Percentiles rank a stretch among this genome's conserved stretches.
These are phyloP conservation scores for Lactarius hengduanensis DNA, from an alignment of 768 basidiomycete genomes.

Conservation along the genomic window DNA sequence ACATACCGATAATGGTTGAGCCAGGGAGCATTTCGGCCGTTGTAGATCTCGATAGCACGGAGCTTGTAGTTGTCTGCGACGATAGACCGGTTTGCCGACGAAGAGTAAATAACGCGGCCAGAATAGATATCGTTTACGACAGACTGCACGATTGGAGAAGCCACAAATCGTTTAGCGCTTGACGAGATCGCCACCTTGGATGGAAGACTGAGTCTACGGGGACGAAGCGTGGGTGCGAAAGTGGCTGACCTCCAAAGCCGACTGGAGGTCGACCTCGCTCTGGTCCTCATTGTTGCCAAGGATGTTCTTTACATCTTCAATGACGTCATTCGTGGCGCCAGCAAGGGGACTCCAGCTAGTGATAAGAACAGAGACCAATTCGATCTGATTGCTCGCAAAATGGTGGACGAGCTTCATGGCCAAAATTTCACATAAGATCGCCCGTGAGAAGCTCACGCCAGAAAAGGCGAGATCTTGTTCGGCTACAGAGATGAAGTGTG, in stretches of 20 bases:
- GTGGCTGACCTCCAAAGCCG: constrained; percentile 76
- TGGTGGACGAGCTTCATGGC: constrained; percentile 82
- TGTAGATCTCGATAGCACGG: constrained; percentile 69
- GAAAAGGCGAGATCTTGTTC: constrained; percentile 75
- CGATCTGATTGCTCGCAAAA: constrained; percentile 73
- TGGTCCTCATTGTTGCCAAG: constrained; percentile 55
- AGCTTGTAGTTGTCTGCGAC: constrained; percentile 90
- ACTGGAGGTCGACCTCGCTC: constrained; percentile 68
- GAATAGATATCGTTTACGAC: constrained; percentile 86
- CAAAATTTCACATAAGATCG: constrained; percentile 82
- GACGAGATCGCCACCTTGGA: constrained; percentile 85
- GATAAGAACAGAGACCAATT: constrained; percentile 76
- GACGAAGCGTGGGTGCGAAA: not conserved
- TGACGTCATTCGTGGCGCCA: constrained; percentile 64
- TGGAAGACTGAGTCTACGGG: constrained; percentile 1
- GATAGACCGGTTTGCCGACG: constrained; percentile 63
- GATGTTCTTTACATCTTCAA: constrained; percentile 61
- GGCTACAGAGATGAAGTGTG: constrained; percentile 71
- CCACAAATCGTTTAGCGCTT: constrained; percentile 77
- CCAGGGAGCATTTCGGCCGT: constrained; percentile 62
- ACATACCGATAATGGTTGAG: constrained; percentile 83
- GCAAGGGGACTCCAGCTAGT: constrained; percentile 83
- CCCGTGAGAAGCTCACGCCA: constrained; percentile 65
- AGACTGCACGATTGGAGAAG: constrained; percentile 80
- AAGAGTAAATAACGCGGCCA: constrained; percentile 66